These are phyloP conservation scores for Psilocybe subaeruginosa DNA, from an alignment of 768 basidiomycete species.

Conservation along the genomic window DNA sequence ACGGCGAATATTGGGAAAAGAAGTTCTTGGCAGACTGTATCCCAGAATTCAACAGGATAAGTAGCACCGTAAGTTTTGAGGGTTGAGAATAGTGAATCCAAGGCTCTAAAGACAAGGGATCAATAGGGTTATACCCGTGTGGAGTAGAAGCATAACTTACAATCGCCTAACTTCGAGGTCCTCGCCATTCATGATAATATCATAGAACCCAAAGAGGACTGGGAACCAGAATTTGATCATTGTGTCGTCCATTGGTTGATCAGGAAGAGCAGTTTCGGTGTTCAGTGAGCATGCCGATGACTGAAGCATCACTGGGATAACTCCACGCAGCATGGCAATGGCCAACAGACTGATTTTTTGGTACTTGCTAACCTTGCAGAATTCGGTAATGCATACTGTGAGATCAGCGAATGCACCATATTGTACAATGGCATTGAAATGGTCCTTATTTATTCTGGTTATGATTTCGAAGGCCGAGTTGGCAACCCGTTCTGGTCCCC, in stretches of 20 bases:
- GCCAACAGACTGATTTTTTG: slow-evolving; percentile 97
- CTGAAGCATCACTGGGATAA: slow-evolving; percentile 90
- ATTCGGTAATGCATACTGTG: slow-evolving; percentile 97
- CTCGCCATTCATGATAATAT: slow-evolving; percentile 99
- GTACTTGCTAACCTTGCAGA: slow-evolving; percentile 99
- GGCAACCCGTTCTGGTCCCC: slow-evolving; percentile 78
- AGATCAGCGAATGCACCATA: slow-evolving; percentile 96
- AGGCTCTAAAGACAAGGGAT: slow-evolving; percentile 58
- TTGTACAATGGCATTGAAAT: slow-evolving; percentile 89
- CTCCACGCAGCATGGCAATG: slow-evolving; percentile 93
- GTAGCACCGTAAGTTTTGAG: slow-evolving; percentile 86
- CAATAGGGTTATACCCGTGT: slow-evolving; percentile 1
- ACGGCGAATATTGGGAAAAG: slow-evolving; percentile 99
- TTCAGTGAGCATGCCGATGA: slow-evolving; percentile 66
- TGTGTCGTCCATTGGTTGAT: slow-evolving; percentile 65
- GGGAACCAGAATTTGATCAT: slow-evolving; percentile 99
- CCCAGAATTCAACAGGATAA: slow-evolving; percentile 95
- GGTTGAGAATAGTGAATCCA: slow-evolving; percentile 95
- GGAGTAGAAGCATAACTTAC: slow-evolving; percentile 52
- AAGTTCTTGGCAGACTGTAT: slow-evolving; percentile 93
- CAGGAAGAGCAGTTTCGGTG: slow-evolving; percentile 26
- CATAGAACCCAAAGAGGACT: slow-evolving; percentile 95
- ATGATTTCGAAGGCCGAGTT: slow-evolving; percentile 97
- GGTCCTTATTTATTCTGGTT: slow-evolving; percentile 85
- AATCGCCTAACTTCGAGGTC: slow-evolving; percentile 95